phyloP scores from a whole-genome alignment of 1,139 yeast genomes.

The Lodderomyces beijingensis region DNA sequence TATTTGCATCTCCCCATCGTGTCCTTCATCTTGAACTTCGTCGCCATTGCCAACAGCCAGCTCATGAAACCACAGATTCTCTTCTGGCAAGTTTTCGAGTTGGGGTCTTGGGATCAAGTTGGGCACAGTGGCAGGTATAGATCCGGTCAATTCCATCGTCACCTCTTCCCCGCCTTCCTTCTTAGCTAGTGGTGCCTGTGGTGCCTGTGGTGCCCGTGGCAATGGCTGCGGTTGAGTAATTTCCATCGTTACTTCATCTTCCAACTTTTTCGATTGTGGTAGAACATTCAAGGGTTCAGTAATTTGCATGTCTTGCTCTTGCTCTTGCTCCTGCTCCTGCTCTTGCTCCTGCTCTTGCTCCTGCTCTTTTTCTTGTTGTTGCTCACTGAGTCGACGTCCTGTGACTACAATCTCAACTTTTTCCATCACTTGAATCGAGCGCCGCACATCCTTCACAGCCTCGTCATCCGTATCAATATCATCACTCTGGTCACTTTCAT shows the following conservation, averaged over 20 bases:
- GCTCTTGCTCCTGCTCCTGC: too few species aligned
- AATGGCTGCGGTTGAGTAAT: too few species aligned
- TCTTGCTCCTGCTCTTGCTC: too few species aligned
- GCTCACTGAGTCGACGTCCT: neutral
- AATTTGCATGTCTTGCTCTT: too few species aligned
- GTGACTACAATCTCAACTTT: neutral
- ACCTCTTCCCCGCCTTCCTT: neutral
- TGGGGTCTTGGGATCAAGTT: neutral
- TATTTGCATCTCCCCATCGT: constrained; percentile 4
- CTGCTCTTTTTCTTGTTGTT: neutral
- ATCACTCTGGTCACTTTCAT: neutral
- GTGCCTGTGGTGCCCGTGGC: too few species aligned
- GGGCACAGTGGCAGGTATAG: too few species aligned
- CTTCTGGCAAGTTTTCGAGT: neutral
- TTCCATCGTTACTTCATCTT: neutral
- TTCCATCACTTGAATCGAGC: neutral
- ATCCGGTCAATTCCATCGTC: neutral
- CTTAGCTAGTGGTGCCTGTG: too few species aligned
- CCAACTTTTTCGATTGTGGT: neutral
- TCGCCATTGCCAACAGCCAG: constrained; percentile 2
- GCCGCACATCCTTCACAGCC: neutral
- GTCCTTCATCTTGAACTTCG: constrained; percentile 1
- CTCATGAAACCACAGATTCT: constrained; percentile 2
- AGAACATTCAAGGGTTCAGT: neutral
- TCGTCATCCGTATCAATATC: neutral